Conservation (phyloP, 2,329 filamentous ascomycete genomes). For the Alternaria angustiovoidea region DNA sequence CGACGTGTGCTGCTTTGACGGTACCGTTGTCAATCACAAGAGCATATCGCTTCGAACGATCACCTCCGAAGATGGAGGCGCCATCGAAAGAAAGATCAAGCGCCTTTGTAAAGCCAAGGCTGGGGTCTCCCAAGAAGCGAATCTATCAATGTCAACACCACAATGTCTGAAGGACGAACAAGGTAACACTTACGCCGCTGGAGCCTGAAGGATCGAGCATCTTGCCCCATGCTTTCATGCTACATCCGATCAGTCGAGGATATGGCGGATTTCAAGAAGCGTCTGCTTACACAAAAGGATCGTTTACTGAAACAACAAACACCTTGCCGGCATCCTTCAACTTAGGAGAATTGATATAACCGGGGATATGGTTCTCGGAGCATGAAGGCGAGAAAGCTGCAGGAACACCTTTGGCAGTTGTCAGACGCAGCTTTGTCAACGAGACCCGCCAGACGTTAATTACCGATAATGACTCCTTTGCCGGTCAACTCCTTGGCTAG, state of each 20-base stretch:
- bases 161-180: background rate
- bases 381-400: constrained; percentile 65
- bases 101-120: constrained; percentile 80
- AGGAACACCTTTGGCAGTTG: constrained; percentile 41
- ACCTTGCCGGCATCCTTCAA: constrained; percentile 83
- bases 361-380: constrained; percentile 78
- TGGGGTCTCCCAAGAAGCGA: constrained; percentile 86
- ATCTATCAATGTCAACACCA: constrained; percentile 63
- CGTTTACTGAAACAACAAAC: constrained; percentile 92
- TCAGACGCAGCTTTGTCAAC: constrained; percentile 13
- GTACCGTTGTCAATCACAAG: constrained; percentile 84
- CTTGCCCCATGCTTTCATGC: constrained; percentile 89
- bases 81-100: constrained; percentile 85
- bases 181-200: constrained; percentile 72
- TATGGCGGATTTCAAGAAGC: background rate
- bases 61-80: constrained; percentile 78
- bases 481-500: constrained; percentile 77
- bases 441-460: constrained; percentile 15
- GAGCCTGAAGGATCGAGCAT: constrained; percentile 76
- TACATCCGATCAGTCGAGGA: constrained; percentile 49
- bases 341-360: constrained; percentile 81
- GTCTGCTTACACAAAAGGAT: constrained; percentile 82
- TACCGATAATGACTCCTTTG: constrained; percentile 77
- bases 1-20: constrained; percentile 80
- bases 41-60: constrained; percentile 87